Percentiles rank a stretch among this genome's conserved stretches.
Conservation (phyloP, 768 basidiomycete species). For the Kwoniella sp. region DNA sequence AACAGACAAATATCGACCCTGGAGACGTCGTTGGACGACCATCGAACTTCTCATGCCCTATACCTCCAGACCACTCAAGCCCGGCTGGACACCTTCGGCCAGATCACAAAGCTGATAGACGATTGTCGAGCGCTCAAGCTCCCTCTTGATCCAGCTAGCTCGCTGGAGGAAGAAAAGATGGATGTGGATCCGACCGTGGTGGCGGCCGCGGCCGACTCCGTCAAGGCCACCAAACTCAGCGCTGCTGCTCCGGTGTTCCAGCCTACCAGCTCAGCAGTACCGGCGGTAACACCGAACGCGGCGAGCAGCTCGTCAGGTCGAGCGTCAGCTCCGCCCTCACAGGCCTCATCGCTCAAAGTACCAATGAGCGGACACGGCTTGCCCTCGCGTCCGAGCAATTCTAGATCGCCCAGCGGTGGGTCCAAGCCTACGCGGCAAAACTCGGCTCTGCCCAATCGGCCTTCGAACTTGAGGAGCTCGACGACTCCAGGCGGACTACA, state of each 20-base stretch:
- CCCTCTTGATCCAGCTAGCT: conserved; percentile 17
- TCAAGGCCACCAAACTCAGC: conserved; percentile 14
- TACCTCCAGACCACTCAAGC: conserved; percentile 25
- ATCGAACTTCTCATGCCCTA: conserved; percentile 21
- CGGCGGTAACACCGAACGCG: neutral
- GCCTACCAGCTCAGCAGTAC: neutral
- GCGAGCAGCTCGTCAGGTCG: neutral
- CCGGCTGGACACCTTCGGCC: conserved; percentile 26
- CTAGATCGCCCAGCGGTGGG: neutral
- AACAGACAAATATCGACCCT: conserved; percentile 33
- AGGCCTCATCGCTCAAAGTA: conserved; percentile 2
- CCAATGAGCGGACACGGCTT: conserved; percentile 7
- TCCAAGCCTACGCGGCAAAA: neutral
- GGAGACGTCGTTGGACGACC: conserved; percentile 26
- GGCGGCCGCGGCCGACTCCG: neutral
- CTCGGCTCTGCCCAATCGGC: conserved; percentile 7
- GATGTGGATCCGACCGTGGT: conserved; percentile 24
- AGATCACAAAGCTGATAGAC: conserved; percentile 27
- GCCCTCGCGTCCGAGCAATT: conserved; percentile 4
- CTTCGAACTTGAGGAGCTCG: conserved; percentile 13
- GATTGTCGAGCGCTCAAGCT: conserved; percentile 28
- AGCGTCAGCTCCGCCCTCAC: conserved; percentile 7
- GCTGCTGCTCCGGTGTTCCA: conserved; percentile 33
- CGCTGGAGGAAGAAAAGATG: conserved; percentile 23
- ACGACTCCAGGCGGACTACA: conserved; percentile 13